Base-by-base conservation (phyloP, 2,329 filamentous ascomycete genomes). In the Hawksworthiomyces lignivorus region DNA sequence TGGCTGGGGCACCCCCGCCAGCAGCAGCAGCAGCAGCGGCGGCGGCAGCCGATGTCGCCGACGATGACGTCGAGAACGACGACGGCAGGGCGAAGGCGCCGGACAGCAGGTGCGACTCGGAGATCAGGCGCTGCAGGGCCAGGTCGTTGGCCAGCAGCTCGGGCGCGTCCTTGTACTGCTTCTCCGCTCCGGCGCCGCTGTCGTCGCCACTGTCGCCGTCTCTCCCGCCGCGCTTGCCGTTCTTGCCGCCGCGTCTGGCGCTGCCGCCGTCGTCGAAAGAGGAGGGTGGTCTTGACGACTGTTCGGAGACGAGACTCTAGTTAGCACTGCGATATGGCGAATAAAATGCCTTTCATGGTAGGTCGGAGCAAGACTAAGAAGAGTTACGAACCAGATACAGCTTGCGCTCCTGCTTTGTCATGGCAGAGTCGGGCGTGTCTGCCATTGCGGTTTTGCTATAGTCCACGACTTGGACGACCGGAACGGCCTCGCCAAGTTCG, bases 121-220 rank as follows among this genome's bases (percentile, higher is more conserved):
- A 75, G 44, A 98, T 78, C 30, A 98, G 79, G 35, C 88, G 82
- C 61, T 96, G 90, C 12, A 98, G 79, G 29, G 87, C 89, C 41
- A 95, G 79, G 61, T 97, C 92, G 61, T 96, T 89, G 59, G 89
- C 88, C 15, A 97, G 73, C 48, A 94, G 84, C 10, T 74, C 74
- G 49, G 71, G 71, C 39, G 73, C 73, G 56, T 82, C 75, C 55
- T 83, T 43, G 18, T 73, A 74, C 48, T 70, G 69, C 37, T 73
- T 72, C 54, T 81, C 74, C 56, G 82, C 77, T 45, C 72, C 49
- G 59, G 62, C 27, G 53, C 53, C 42, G 54, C 60, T 44, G 50
- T 54, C 43, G 49, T 50, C 43, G 39, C 52, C 19, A 29, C 53
- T 46, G 36, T 48, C 36, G 30, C 30, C 30, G 9, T 17, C 5